Percentiles rank a stretch among this genome's conserved stretches.
Conservation (phyloP, 306 rosid genomes). For the Citrullus colocynthis region DNA sequence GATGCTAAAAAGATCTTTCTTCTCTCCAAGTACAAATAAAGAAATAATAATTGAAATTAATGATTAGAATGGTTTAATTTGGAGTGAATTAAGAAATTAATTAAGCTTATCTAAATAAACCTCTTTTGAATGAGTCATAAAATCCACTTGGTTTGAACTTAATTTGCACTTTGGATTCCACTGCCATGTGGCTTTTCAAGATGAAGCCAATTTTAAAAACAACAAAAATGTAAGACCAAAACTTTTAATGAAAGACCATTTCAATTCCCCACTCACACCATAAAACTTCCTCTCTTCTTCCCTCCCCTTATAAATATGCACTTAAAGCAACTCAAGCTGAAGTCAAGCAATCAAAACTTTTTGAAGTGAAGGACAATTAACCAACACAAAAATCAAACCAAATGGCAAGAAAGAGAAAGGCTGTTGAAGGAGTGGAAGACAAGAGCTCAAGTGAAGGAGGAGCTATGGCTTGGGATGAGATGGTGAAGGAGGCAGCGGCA, state of each 20-base stretch:
- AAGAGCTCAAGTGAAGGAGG: conserved; percentile 22
- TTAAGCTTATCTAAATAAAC: neutral
- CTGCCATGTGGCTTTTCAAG: neutral
- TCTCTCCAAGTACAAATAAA: neutral
- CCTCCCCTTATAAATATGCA: neutral
- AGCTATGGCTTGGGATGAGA: conserved; percentile 59
- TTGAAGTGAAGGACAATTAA: neutral
- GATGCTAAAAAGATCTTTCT: neutral
- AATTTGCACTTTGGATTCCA: neutral
- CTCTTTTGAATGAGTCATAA: neutral
- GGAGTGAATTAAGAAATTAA: neutral
- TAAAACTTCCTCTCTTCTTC: neutral
- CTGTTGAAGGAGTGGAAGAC: conserved; percentile 33
- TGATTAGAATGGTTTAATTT: neutral
- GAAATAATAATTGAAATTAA: neutral
- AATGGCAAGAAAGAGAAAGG: conserved; percentile 88
- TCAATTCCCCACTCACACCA: neutral
- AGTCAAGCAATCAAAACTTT: neutral
- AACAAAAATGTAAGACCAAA: conserved; percentile 4
- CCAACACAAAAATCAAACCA: neutral
- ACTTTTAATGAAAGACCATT: neutral
- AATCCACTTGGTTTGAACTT: neutral
- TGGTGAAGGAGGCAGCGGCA: conserved; percentile 60
- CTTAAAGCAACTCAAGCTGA: neutral
- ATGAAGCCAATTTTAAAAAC: conserved; percentile 4